These are phyloP conservation scores for Sporothrix variecibatus DNA, from an alignment of 2,329 filamentous ascomycete species.

Conservation along the genomic window DNA sequence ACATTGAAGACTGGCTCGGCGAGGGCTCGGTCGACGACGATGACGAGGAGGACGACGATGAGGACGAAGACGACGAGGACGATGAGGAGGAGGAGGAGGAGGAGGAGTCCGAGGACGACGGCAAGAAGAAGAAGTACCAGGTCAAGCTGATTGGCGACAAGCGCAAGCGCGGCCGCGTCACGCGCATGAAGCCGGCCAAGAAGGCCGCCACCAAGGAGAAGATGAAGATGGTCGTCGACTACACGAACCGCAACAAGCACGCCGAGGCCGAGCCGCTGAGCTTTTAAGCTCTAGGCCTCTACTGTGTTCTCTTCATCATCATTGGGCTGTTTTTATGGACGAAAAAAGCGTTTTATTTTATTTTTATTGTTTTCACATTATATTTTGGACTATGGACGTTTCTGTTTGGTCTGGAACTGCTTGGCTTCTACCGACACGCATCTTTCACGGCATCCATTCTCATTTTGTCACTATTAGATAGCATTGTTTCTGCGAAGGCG, in stretches of 20 bases:
- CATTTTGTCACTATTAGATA: constrained; percentile 9
- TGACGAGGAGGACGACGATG: constrained; percentile 60
- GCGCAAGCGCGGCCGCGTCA: constrained; percentile 49
- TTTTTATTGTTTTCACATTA: neutral
- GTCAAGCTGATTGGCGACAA: constrained; percentile 61
- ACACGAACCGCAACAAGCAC: constrained; percentile 17
- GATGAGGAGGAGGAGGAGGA: constrained; percentile 61
- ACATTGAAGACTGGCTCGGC: constrained; percentile 91
- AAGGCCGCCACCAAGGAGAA: constrained; percentile 50
- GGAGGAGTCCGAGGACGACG: constrained; percentile 55
- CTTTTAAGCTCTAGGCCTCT: neutral
- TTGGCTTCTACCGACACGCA: neutral
- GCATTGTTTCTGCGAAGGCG: constrained; percentile 11
- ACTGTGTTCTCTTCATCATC: too few relatives aligned
- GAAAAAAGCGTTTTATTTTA: constrained; percentile 7
- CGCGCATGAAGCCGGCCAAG: constrained; percentile 60
- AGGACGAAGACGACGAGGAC: constrained; percentile 59
- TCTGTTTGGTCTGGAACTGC: neutral
- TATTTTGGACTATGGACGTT: neutral
- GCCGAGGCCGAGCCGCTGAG: constrained; percentile 21
- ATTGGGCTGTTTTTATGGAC: neutral
- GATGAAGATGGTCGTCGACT: constrained; percentile 31
- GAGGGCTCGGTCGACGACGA: constrained; percentile 66
- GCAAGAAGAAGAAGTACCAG: constrained; percentile 52
- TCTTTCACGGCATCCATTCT: neutral